These are phyloP conservation scores for Chlorella sorokiniana DNA, from an alignment of 139 green algal species.

Conservation along the genomic window DNA sequence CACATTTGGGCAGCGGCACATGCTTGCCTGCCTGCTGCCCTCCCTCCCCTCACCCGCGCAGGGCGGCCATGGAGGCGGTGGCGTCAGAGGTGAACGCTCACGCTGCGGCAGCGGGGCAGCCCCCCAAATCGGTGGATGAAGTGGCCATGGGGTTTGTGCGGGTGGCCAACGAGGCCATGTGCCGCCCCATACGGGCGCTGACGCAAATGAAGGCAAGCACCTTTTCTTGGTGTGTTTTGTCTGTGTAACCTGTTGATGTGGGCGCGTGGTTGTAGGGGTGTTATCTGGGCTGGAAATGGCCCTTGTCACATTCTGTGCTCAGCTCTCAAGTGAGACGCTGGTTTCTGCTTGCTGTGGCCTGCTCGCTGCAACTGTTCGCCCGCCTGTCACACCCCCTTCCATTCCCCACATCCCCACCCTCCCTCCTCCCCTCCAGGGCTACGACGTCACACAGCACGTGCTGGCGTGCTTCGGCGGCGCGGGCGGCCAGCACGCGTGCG, in stretches of 20 bases:
- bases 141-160: slow-evolving; percentile 89
- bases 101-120: slow-evolving; percentile 37
- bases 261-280: no score
- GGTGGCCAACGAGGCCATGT: slow-evolving; percentile 99
- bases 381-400: background rate
- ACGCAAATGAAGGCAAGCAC: slow-evolving; percentile 90
- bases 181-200: slow-evolving; percentile 89
- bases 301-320: background rate
- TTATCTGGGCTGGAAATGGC: slow-evolving; percentile 76
- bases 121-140: slow-evolving; percentile 69
- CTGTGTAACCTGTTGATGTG: no score
- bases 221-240: no score
- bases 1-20: background rate
- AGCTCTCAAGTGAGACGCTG: background rate
- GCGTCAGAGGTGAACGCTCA: slow-evolving; percentile 65
- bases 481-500: slow-evolving; percentile 95
- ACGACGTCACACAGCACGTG: slow-evolving; percentile 87
- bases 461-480: slow-evolving; percentile 97
- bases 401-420: background rate
- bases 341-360: background rate
- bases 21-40: background rate
- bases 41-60: background rate
- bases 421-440: slow-evolving; percentile 58
- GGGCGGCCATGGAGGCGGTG: slow-evolving; percentile 63
- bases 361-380: background rate